Evolutionary conservation across 495 filamentous ascomycete species (phyloP).

Genomic region (Xylaria curta): DNA sequence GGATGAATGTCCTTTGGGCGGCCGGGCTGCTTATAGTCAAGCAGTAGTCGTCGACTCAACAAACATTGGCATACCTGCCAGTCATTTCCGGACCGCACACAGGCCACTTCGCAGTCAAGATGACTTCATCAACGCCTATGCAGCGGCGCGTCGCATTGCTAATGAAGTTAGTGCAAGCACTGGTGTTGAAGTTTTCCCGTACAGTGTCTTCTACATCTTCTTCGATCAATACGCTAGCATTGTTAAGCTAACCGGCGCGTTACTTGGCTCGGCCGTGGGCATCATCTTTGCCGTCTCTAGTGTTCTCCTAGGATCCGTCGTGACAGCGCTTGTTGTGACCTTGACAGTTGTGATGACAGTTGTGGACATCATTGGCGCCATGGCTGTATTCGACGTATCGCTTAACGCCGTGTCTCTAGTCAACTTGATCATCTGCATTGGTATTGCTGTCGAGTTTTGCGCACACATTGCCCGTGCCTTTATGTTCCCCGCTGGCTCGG

Average conservation of each 20-base stretch:
- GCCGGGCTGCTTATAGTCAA: slow-evolving; percentile 83
- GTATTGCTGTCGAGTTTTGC: slow-evolving; percentile 96
- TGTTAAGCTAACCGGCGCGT: slow-evolving; percentile 73
- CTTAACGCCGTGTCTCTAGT: slow-evolving; percentile 97
- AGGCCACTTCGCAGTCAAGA: slow-evolving; percentile 82
- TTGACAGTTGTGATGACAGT: slow-evolving; percentile 90
- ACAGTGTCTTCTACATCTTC: slow-evolving; percentile 97
- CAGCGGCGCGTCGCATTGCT: slow-evolving; percentile 88
- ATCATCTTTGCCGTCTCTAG: slow-evolving; percentile 82
- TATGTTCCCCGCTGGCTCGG: slow-evolving; percentile 81
- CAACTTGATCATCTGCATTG: slow-evolving; percentile 94
- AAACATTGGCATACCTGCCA: slow-evolving; percentile 70
- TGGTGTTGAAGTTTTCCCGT: slow-evolving; percentile 84
- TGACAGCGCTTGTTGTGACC: slow-evolving; percentile 82
- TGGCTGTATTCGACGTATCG: slow-evolving; percentile 88
- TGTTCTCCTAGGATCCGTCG: slow-evolving; percentile 80
- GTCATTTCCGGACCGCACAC: slow-evolving; percentile 90
- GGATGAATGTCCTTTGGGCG: slow-evolving; percentile 83
- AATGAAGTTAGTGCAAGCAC: slow-evolving; percentile 70
- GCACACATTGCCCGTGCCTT: slow-evolving; percentile 96
- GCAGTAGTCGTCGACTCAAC: slow-evolving; percentile 80
- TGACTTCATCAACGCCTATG: slow-evolving; percentile 93
- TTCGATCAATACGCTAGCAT: slow-evolving; percentile 96
- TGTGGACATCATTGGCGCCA: slow-evolving; percentile 91
- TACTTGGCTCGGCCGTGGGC: slow-evolving; percentile 81